A percentile compares a stretch with the other conserved stretches of the same genome.
These are phyloP conservation scores for Scutellaria galericulata DNA, from an alignment of 257 asterid species.

Conservation along the genomic window DNA sequence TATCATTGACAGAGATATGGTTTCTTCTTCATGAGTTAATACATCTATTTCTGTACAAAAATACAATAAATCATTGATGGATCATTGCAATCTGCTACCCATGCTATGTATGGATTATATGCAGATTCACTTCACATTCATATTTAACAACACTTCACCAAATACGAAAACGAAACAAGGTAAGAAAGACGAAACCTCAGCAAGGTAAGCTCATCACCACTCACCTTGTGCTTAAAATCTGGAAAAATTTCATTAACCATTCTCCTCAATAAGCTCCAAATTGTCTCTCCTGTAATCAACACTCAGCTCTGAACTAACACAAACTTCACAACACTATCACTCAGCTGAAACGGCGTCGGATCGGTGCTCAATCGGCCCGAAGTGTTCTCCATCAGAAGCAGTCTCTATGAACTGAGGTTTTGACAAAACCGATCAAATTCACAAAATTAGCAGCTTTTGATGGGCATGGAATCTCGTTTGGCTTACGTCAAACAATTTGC, in stretches of 20 bases:
- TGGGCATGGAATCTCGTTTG: constrained; percentile 72
- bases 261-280: too few relatives aligned
- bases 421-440: constrained; percentile 66
- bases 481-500: constrained; percentile 56
- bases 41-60: not conserved
- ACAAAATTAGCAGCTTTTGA: constrained; percentile 69
- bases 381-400: constrained; percentile 51
- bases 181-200: not conserved
- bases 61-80: not conserved
- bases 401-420: constrained; percentile 50
- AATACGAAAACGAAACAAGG: constrained; percentile 19
- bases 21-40: constrained; percentile 6
- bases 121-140: not conserved
- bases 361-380: constrained; percentile 65
- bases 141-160: not conserved
- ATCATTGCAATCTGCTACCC: too few relatives aligned
- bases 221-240: constrained; percentile 70
- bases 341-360: constrained; percentile 41
- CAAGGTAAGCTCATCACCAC: constrained; percentile 18
- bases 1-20: constrained; percentile 32
- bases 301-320: too few relatives aligned
- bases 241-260: constrained; percentile 34
- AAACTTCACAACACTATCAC: constrained; percentile 43
- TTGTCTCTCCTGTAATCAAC: too few relatives aligned
- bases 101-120: too few relatives aligned